These are phyloP conservation scores for Saccharomyces hybrid DNA, from an alignment of 1,139 yeast genomes.

Conservation along the genomic window DNA sequence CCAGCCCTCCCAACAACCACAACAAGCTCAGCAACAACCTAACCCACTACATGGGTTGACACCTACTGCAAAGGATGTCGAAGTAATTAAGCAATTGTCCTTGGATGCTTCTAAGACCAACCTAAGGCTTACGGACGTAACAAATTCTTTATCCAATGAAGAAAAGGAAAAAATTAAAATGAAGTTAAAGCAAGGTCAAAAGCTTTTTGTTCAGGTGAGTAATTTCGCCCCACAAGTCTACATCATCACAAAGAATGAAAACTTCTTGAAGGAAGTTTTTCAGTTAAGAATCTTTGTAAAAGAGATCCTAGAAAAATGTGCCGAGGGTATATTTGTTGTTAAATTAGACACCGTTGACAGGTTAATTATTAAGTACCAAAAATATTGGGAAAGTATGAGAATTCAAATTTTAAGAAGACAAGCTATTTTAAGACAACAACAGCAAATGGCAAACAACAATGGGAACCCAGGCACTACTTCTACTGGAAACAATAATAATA, in stretches of 20 bases:
- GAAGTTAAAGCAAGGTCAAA: conserved; percentile 47
- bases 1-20: conserved; percentile 10
- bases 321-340: conserved; percentile 53
- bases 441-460: conserved; percentile 13
- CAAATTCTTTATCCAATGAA: conserved; percentile 46
- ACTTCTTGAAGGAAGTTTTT: conserved; percentile 61
- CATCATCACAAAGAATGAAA: conserved; percentile 57
- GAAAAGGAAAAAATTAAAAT: conserved; percentile 56
- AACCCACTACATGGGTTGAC: conserved; percentile 22
- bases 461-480: conserved; percentile 11
- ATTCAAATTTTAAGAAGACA: conserved; percentile 36
- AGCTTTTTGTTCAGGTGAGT: conserved; percentile 57
- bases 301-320: conserved; percentile 56
- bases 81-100: conserved; percentile 47
- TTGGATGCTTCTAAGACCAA: conserved; percentile 59
- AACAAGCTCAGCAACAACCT: conserved; percentile 15
- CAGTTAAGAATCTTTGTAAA: conserved; percentile 71
- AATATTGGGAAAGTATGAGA: conserved; percentile 60
- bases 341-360: conserved; percentile 60
- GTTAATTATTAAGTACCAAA: conserved; percentile 57
- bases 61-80: conserved; percentile 34
- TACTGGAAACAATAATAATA: background rate
- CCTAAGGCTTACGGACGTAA: conserved; percentile 53
- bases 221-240: conserved; percentile 65
- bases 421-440: conserved; percentile 2